Evolutionary conservation across 2,329 filamentous ascomycete genomes (phyloP), one percentile per base, ranked within the genome.

Genomic region (Talaromyces sp.): DNA sequence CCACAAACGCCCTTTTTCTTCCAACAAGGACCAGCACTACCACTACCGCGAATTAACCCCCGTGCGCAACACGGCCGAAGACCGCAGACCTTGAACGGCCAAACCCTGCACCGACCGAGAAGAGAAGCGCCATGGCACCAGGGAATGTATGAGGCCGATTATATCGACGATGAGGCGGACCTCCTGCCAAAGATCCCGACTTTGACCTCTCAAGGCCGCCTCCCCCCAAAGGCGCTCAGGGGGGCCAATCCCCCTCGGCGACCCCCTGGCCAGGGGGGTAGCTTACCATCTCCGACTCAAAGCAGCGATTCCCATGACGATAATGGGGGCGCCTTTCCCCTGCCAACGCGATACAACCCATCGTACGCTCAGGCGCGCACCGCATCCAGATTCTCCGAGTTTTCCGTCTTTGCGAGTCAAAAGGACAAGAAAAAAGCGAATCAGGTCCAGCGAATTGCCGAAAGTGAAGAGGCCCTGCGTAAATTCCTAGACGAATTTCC

Each of bases 391-490:
- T 14, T 31, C 6, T 4, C 50, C 23, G 10, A 52, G 8, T 52
- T 52, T 30, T 52, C 23, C 10, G 50, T 16, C 23, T 52, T 52
- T n/a, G 14, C 27, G n/a, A 54, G 9, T 10, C 12, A 28, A 28
- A n/a, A 12, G 6, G 51, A 62, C n/a, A 57, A 42, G n/a, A 62
- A 62, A 44, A 55, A 53, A 10, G 34, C 51, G 9, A 53, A 59
- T 8, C 61, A 62, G 12, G 5, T 56, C 4, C 40, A 59, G 9
- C 31, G 31, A 7, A 8, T 59, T 2, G 23, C n/a, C 4, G 23
- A 42, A 16, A 30, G n/a, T 5, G 47, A 31, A 16, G n/a, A 18
- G n/a, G 52, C 40, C 3, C 23, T 59, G 0, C 14, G 50, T 5
- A 28, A 36, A 9, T 55, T 44, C 3, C 14, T 62, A 7, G 27